These are phyloP conservation scores for Suillus discolor DNA, from an alignment of 768 basidiomycete species.

Conservation along the genomic window DNA sequence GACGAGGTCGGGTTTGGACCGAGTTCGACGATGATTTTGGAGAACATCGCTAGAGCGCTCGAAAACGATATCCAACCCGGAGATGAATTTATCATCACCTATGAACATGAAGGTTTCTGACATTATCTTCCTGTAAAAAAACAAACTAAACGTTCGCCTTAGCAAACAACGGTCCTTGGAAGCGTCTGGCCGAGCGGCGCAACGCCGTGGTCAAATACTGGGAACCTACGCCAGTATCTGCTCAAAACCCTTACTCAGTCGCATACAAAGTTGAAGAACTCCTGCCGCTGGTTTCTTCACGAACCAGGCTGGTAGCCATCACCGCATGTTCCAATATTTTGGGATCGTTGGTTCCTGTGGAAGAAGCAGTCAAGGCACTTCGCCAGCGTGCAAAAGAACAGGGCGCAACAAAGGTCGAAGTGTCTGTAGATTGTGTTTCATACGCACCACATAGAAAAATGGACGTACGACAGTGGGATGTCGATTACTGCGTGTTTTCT, in stretches of 20 bases:
- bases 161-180: slow-evolving; percentile 83
- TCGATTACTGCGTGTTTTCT: slow-evolving; percentile 72
- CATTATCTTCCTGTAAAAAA: neutral
- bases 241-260: slow-evolving; percentile 69
- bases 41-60: slow-evolving; percentile 67
- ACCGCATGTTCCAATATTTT: slow-evolving; percentile 78
- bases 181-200: slow-evolving; percentile 62
- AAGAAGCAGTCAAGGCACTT: slow-evolving; percentile 54
- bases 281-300: slow-evolving; percentile 59
- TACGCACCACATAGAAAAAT: slow-evolving; percentile 75
- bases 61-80: slow-evolving; percentile 54
- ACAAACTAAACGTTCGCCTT: neutral
- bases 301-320: slow-evolving; percentile 74
- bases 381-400: slow-evolving; percentile 51
- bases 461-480: slow-evolving; percentile 76
- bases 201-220: slow-evolving; percentile 62
- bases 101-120: slow-evolving; percentile 72
- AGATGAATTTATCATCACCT: slow-evolving; percentile 79
- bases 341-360: slow-evolving; percentile 64
- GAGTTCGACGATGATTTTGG: slow-evolving; percentile 68
- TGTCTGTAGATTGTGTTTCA: slow-evolving; percentile 77
- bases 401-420: slow-evolving; percentile 62
- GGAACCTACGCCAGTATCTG: slow-evolving; percentile 48
- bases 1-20: slow-evolving; percentile 69
- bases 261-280: slow-evolving; percentile 55